Conservation (phyloP, 176 grass and related monocot species). For the Oryza nivara region DNA sequence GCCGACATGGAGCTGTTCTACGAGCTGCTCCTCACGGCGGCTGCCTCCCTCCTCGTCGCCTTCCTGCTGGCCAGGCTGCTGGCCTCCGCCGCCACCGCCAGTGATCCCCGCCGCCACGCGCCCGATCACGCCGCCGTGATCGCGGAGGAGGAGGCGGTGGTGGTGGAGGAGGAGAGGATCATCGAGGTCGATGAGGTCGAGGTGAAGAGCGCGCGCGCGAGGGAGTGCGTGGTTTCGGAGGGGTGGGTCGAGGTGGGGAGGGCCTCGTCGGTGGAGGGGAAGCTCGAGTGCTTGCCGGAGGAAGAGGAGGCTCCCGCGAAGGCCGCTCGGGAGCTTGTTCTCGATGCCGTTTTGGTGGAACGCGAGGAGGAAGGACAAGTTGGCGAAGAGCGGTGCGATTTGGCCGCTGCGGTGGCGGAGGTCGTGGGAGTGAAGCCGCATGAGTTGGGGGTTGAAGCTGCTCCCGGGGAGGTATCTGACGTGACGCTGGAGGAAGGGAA, state of each 20-base stretch:
- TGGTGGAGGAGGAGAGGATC: conserved; percentile 40
- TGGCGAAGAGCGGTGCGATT: conserved; percentile 32
- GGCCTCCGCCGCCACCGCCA: conserved; percentile 23
- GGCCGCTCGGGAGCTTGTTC: background rate
- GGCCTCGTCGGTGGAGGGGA: background rate
- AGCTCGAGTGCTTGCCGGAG: conserved; percentile 14
- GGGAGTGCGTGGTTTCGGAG: conserved; percentile 3
- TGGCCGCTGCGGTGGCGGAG: conserved; percentile 6
- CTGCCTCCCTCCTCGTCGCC: conserved; percentile 62
- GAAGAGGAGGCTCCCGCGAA: conserved; percentile 9
- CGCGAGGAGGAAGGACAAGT: conserved; percentile 15
- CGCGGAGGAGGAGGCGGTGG: conserved; percentile 25
- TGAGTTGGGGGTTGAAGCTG: background rate
- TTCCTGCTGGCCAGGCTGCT: conserved; percentile 68
- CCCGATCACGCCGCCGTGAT: conserved; percentile 28
- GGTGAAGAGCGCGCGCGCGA: background rate
- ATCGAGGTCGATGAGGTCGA: conserved; percentile 45
- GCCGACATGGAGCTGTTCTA: conserved; percentile 61
- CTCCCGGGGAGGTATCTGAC: background rate
- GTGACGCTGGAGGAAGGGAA: conserved; percentile 23
- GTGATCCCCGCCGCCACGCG: conserved; percentile 31
- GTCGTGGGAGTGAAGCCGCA: conserved; percentile 19
- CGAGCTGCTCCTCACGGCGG: conserved; percentile 77
- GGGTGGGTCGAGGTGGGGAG: conserved; percentile 51
- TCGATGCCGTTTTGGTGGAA: background rate